These are phyloP conservation scores for Thelonectria discophora DNA, from an alignment of 2,329 filamentous ascomycete species.

Conservation along the genomic window DNA sequence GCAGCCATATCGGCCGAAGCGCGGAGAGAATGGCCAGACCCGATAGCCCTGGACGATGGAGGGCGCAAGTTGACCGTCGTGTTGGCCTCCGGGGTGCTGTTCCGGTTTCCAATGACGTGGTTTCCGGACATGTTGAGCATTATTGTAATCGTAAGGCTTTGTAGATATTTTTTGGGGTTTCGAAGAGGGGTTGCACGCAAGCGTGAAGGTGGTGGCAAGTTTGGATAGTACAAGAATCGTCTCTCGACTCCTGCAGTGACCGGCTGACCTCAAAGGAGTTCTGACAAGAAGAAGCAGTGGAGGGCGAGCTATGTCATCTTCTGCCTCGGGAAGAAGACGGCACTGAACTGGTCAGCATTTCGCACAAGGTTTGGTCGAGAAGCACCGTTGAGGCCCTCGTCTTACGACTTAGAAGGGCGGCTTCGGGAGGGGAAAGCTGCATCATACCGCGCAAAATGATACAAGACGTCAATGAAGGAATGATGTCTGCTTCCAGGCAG, in stretches of 20 bases:
- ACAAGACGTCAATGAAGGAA: conserved; percentile 44
- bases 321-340: conserved; percentile 37
- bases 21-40: conserved; percentile 84
- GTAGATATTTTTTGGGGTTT: conserved; percentile 12
- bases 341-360: conserved; percentile 34
- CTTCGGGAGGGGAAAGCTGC: conserved; percentile 15
- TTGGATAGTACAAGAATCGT: conserved; percentile 42
- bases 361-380: conserved; percentile 16
- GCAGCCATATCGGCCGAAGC: conserved; percentile 96
- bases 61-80: conserved; percentile 84
- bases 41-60: conserved; percentile 79
- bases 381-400: conserved; percentile 21
- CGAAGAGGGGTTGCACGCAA: conserved; percentile 27
- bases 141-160: conserved; percentile 34
- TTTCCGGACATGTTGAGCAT: conserved; percentile 74
- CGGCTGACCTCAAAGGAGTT: conserved; percentile 84
- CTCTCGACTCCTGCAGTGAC: conserved; percentile 76
- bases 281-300: conserved; percentile 42
- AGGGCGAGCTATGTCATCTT: conserved; percentile 47
- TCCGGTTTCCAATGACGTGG: conserved; percentile 82
- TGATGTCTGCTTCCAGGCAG: conserved; percentile 53
- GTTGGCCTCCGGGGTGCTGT: conserved; percentile 94
- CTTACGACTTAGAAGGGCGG: conserved; percentile 32
- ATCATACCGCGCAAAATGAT: conserved; percentile 43
- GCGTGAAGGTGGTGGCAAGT: conserved; percentile 30